Evolutionary conservation across 2,329 filamentous ascomycete species (phyloP), one percentile per base, ranked within the genome.

Genomic region (Exophiala oligosperma): DNA sequence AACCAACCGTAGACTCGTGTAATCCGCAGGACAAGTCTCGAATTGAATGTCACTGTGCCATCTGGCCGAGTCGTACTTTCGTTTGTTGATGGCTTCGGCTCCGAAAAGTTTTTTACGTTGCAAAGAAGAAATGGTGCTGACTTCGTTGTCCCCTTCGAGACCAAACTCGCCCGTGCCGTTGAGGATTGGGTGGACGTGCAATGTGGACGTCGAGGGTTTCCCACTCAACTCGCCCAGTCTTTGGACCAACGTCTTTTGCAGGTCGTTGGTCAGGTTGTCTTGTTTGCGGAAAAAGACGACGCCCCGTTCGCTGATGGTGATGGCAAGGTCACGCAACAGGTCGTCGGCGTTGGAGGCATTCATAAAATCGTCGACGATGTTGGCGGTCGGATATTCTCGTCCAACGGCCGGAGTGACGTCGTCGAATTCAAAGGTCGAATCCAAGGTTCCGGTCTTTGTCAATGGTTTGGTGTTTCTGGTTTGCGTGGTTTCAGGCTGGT

Each of bases 231-330:
- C 74, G 7, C 86, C 86, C 1, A 89, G 76, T 1, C 79, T 77
- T 11, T 84, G 76, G 35, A 83, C 82, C 0, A 90, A 77, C 54
- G 85, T 75, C 73, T 90, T 90, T 66, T 88, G 85, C 1, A 86
- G 77, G 1, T 84, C 82, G 67, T 87, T 81, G 62, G 79, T 80
- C 38, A 89, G 72, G 67, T 80, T 76, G 65, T 84, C 74, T 63
- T 90, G 87, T 29, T 81, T 79, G 21, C 86, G 82, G 73, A 90
- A 88, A 74, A 89, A 88, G 32, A 89, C 85, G 2, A 90, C 87
- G 8, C 86, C 86, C 0, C 87, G 82, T 59, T 84, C 81, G 1
- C 86, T 89, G 63, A 90, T 82, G 1, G 84, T 88, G 60, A 89
- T 85, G 29, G 85, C 87, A 0, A 91, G 75, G 65, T 90, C 87